Evolutionary conservation across 495 filamentous ascomycete species (phyloP), one percentile per base, ranked within the genome.

Genomic region (Penicillium daleae): DNA sequence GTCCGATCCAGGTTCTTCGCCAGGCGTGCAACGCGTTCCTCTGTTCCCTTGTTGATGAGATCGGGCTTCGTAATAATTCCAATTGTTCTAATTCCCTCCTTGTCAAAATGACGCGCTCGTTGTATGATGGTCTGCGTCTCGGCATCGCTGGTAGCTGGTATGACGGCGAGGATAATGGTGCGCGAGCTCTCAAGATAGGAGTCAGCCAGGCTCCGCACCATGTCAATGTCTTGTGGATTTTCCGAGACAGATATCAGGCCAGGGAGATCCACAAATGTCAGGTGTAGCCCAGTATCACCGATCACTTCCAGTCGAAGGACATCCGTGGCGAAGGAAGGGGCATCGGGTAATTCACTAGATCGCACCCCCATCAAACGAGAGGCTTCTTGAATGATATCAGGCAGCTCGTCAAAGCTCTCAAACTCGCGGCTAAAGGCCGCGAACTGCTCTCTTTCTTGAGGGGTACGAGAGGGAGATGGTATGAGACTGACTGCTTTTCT

Each of bases 221-320:
- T 37, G 40, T 67, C 1, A 12, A 79, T 63, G 21, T 77, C 77
- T 19, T 70, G 50, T 10, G 74, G 66, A 56, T 71, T 65, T 40
- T 73, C 66, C 24, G 72, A 65, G 9, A 72, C 68, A 0, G 70
- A 68, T 15, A 76, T 79, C 46, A 79, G 42, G 0, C 85, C 83
- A 2, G 84, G 84, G 2, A 86, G 68, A 65, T 89, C 84, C 4
- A 87, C 82, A 0, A 87, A 59, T 1, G 82, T 87, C 59, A 86
- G 60, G 51, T 85, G 78, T 8, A 83, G 77, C 57, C 77, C 76
- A 5, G 79, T 78, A 6, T 79, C 75, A 4, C 84, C 83, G 1
- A 74, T 70, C 46, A 85, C 65, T 64, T 87, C 84, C 2, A 86
- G 68, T 1, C 82, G 71, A 7, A 86, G 76, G n/a, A 84, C 74